Base-by-base conservation (phyloP, 164 flowering plant genomes). In the Chloranthus sessilifolius region DNA sequence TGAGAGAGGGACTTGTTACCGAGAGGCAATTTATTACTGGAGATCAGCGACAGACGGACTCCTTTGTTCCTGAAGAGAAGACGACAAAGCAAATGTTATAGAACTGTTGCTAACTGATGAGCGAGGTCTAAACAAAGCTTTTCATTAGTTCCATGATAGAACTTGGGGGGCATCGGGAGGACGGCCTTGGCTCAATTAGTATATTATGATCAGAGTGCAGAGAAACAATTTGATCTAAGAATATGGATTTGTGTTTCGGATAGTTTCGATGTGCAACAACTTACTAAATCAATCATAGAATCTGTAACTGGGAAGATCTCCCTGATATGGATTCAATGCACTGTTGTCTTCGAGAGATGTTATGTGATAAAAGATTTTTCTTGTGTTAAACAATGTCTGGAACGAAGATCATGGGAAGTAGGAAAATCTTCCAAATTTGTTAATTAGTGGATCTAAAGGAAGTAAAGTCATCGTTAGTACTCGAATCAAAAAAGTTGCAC, bases 401-500 rank as follows among this genome's bases (percentile, higher is more conserved):
- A 30, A 30, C n/a, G 57, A 53, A 25, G 15, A 28, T 3, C 12
- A 3, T 19, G 25, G 8, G 22, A 29, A 53, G 14, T 53, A 39
- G 47, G n/a, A 40, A 4, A 7, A 4, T 2, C 15, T 53, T n/a
- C 11, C n/a, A 28, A 21, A 8, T 23, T 10, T 20, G 3, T 20
- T 53, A 4, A 39, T 3, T 20, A 25, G n/a, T 27, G 36, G 28
- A 0, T 2, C 5, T 15, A 25, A 8, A 17, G 57, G 57, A 19
- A 53, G 57, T 21, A 53, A 27, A 43, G n/a, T 53, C 14, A 4
- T 62, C 23, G 31, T 56, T 15, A 62, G 61, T 21, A 33, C 61
- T 4, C 43, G 51, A 1, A 49, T 19, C 23, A 17, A 27, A 36
- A 24, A 2, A 0, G 66, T 50, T 43, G 26, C 50, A 5, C 7